Conservation (phyloP, 176 grass and related monocot genomes). For the Avena atlantica region DNA sequence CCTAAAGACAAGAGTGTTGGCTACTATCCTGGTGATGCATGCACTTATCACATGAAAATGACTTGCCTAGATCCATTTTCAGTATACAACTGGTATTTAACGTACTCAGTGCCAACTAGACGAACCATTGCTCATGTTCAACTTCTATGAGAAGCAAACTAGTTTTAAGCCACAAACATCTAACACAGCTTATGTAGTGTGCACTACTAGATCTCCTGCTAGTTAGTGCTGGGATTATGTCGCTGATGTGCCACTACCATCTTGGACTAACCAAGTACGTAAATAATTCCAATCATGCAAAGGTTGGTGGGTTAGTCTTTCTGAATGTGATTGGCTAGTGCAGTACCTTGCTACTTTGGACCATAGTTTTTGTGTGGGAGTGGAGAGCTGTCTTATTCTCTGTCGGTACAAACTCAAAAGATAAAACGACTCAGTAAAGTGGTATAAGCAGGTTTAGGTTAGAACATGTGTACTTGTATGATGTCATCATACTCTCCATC, state of each 20-base stretch:
- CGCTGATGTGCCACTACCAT: conserved; percentile 31
- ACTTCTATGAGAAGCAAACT: neutral
- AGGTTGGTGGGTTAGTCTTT: conserved; percentile 34
- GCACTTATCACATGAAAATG: neutral
- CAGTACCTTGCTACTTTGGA: neutral
- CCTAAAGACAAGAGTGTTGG: neutral
- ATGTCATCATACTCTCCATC: neutral
- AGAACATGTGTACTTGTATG: neutral
- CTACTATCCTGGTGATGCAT: neutral
- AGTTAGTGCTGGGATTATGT: conserved; percentile 44
- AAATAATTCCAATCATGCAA: conserved; percentile 38
- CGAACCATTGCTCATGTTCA: neutral
- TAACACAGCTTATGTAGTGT: conserved; percentile 13
- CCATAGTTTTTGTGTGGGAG: neutral
- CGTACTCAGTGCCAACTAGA: neutral
- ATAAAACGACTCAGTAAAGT: neutral
- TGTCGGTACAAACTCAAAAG: neutral
- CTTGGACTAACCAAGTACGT: conserved; percentile 27
- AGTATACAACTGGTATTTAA: neutral
- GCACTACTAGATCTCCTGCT: conserved; percentile 30
- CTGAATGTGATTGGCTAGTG: conserved; percentile 10
- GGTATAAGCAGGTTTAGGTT: neutral
- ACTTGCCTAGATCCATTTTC: neutral
- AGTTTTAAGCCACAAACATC: neutral
- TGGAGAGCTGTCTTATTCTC: neutral